Percentiles rank a stretch among this genome's conserved stretches.
phyloP scores from a whole-genome alignment of 192 early-diverging fungal species.

The Podila minutissima region DNA sequence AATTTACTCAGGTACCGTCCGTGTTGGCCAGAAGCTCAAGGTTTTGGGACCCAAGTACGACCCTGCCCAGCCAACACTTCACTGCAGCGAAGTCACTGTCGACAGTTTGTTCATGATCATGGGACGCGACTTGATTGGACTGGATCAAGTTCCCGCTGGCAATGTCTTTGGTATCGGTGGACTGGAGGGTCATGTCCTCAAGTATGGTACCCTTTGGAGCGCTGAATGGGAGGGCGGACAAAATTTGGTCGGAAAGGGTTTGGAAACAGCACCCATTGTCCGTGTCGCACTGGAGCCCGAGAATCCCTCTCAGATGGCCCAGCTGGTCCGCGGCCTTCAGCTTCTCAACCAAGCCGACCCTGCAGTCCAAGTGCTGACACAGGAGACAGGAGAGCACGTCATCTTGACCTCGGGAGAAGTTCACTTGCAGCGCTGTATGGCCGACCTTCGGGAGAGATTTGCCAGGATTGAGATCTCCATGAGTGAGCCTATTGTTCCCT shows the following conservation, averaged over 20 bases:
- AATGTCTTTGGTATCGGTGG: constrained; percentile 96
- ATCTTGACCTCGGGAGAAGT: constrained; percentile 97
- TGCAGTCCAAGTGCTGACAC: constrained; percentile 88
- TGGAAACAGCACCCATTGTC: constrained; percentile 88
- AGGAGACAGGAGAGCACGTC: constrained; percentile 97
- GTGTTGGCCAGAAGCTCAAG: constrained; percentile 86
- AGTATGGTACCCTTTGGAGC: constrained; percentile 91
- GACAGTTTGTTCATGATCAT: constrained; percentile 93
- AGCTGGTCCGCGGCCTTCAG: constrained; percentile 86
- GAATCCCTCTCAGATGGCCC: constrained; percentile 89
- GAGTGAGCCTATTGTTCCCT: constrained; percentile 96
- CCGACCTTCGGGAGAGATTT: constrained; percentile 93
- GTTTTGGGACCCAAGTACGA: constrained; percentile 96
- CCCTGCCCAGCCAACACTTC: constrained; percentile 63
- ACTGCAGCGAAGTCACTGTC: constrained; percentile 79
- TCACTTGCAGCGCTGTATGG: constrained; percentile 89
- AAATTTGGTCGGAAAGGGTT: constrained; percentile 77
- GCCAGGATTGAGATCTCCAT: constrained; percentile 94
- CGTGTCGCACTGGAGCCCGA: constrained; percentile 95
- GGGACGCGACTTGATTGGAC: constrained; percentile 90
- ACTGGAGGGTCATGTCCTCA: constrained; percentile 89
- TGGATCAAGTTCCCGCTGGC: constrained; percentile 91
- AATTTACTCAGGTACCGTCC: constrained; percentile 91
- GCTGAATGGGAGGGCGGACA: constrained; percentile 69
- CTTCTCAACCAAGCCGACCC: constrained; percentile 96